A percentile compares a stretch with the other conserved stretches of the same genome.
phyloP scores from a whole-genome alignment of 2,329 filamentous ascomycete species.

The Akanthomyces muscarius region DNA sequence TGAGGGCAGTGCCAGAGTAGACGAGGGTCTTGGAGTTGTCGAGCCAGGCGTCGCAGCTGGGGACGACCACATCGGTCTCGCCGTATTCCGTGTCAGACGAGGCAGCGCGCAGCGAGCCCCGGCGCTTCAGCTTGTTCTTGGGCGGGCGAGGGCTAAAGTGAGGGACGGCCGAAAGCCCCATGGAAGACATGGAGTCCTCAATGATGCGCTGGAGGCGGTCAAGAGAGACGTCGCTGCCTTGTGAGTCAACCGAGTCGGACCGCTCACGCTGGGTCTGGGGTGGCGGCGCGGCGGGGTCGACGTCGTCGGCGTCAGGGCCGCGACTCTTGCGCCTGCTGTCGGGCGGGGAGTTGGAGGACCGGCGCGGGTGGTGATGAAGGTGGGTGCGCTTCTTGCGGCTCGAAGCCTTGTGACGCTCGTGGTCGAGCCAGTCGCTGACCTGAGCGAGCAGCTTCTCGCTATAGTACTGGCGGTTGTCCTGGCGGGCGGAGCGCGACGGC shows the following conservation, averaged over 20 bases:
- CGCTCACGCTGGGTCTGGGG: slow-evolving; percentile 28
- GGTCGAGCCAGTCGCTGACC: slow-evolving; percentile 77
- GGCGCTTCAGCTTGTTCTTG: slow-evolving; percentile 37
- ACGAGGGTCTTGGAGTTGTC: slow-evolving; percentile 88
- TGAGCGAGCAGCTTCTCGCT: slow-evolving; percentile 64
- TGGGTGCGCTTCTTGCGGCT: slow-evolving; percentile 42
- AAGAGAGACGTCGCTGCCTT: slow-evolving; percentile 66
- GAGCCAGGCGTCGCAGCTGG: slow-evolving; percentile 75
- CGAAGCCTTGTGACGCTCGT: slow-evolving; percentile 63
- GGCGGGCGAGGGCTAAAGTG: slow-evolving; percentile 43
- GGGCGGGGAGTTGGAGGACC: slow-evolving; percentile 39
- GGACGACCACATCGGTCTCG: slow-evolving; percentile 79
- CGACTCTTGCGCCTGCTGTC: slow-evolving; percentile 1
- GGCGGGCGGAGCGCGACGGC: slow-evolving; percentile 24
- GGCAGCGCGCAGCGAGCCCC: slow-evolving; percentile 41
- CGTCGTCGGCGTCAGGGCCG: slow-evolving; percentile 20
- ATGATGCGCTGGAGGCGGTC: slow-evolving; percentile 79
- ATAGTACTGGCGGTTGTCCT: slow-evolving; percentile 35
- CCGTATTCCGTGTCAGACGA: slow-evolving; percentile 83
- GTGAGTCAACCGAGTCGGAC: slow-evolving; percentile 57
- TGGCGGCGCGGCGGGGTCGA: slow-evolving; percentile 12
- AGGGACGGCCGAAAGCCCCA: slow-evolving; percentile 47
- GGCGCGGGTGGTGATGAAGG: slow-evolving; percentile 32
- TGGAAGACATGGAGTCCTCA: slow-evolving; percentile 57
- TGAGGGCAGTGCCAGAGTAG: slow-evolving; percentile 53